Percentiles rank a stretch among this genome's conserved stretches.
phyloP scores from a whole-genome alignment of 1,284 basidiomycete genomes.

The Rhodotorula mucilaginosa region DNA sequence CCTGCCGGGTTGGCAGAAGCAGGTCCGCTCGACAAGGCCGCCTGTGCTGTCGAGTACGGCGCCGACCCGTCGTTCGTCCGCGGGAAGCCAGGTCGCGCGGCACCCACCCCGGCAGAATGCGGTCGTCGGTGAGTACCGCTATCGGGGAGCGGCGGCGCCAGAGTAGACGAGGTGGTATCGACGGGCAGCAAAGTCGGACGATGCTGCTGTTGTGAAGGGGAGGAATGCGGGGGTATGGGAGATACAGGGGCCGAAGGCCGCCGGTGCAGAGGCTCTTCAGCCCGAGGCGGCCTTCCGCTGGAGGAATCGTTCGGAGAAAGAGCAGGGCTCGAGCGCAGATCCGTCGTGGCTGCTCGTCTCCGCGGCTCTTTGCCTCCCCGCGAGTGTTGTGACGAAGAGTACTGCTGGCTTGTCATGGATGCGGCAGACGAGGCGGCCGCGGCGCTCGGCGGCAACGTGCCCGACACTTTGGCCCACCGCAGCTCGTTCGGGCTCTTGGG shows the following conservation, averaged over 20 bases:
- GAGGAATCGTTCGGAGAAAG: no score
- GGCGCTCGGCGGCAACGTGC: background rate
- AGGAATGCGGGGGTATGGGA: background rate
- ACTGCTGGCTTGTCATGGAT: background rate
- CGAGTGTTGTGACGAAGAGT: no score
- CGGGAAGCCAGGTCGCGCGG: background rate
- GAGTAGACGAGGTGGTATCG: background rate
- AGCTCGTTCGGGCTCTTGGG: conserved; percentile 30
- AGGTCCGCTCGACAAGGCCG: background rate
- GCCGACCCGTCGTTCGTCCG: background rate
- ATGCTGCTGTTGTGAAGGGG: background rate
- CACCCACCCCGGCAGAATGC: background rate
- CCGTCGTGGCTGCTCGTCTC: background rate
- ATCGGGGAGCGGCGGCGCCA: background rate
- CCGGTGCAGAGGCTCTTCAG: no score
- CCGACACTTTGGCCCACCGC: conserved; percentile 14
- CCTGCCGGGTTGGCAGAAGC: background rate
- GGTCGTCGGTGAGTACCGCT: background rate
- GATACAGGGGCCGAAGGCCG: background rate
- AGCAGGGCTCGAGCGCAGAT: background rate
- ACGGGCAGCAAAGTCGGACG: background rate
- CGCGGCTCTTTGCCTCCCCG: no score
- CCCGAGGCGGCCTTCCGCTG: no score
- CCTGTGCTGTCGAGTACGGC: background rate
- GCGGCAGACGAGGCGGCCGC: background rate